Evolutionary conservation across 805 yeast genomes (phyloP), one percentile per base, ranked within the genome.

Genomic region (Zygosaccharomyces kombuchaensis): DNA sequence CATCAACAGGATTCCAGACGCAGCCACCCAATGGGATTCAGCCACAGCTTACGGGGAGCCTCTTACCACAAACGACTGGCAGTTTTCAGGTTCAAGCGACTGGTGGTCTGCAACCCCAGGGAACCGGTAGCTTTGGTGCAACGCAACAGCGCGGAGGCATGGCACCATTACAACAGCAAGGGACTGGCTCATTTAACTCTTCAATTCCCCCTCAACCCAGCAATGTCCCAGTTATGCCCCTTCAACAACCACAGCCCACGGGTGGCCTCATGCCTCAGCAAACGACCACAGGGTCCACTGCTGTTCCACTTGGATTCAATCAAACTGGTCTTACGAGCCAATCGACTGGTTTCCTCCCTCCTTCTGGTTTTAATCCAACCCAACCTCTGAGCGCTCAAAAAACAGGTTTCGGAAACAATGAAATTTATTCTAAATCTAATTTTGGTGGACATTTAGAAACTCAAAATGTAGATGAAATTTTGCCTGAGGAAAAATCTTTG

Each of bases 401-500:
- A 50, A 69, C 76, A 0, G 75, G 75, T 38, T 70, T 68, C 50
- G 75, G 75, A 40, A 70, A 70, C 44, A 70, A 70, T 47, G 63
- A 66, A 30, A 60, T 70, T 34, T 64, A 64, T 43, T 62, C 68
- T 30, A 71, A 68, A 49, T 45, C 67, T 7, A 68, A 58, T 31
- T 58, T 69, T 50, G 58, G 60, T 47, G 61, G 60, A 10, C 59
- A 65, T 45, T 52, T 66, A 36, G 64, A 61, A 45, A 60, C 68
- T 43, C 70, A 68, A 43, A 65, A 67, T 38, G 74, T 79, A 13
- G 81, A 83, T 47, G 84, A 84, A 19, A 88, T 91, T 55, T 82
- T 95, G 40, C 84, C 86, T 56, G 88, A 87, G 57, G 98, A 91
- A 62, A 90, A 88, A 62, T 75, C 75, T 45, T 80, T 88, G 47